Evolutionary conservation across 192 early-diverging fungal genomes (phyloP), one percentile per base, ranked within the genome.

Genomic region (Lobulomyces angularis): DNA sequence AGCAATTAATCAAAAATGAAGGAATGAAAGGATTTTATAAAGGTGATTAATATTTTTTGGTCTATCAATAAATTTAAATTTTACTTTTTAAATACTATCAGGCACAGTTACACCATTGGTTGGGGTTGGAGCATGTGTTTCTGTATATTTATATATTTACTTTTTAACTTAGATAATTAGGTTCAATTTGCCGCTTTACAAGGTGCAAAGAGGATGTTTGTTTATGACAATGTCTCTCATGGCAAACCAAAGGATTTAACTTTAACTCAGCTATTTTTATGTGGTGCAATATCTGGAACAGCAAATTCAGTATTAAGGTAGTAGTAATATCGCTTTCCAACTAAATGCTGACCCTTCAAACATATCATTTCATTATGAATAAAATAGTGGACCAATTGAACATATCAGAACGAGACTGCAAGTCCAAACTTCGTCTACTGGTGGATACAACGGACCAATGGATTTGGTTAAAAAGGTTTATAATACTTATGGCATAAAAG

Each of bases 391-490:
- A 0, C 93, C 93, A 3, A 88, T 97, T 23, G 93, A 97, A 61
- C 93, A 97, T 46, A 83, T 97, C 50, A 72, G 93, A 46, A 90
- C 83, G 17, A 79, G 93, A 37, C 74, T 97, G 40, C 93, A 97
- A 55, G 87, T 92, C 5, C 93, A 97, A 61, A 78, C 79, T 2
- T 65, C 74, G 2, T 61, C 65, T 14, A 23, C 17, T 19, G 8
- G n/a, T 11, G 43, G 36, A 14, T 74, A 68, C 45, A 26, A 37
- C 14, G 70, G 93, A 0, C 93, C 93, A 2, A 46, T 78, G 16
- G 90, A 97, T 64, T 83, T 82, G 42, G 72, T 90, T 40, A 55
- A 65, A 8, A 71, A 93, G 56, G 83, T 93, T 25, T 83, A 86
- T 55, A 46, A 71, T 7, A 40, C 53, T 32, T 62, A 89, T 53